Evolutionary conservation across 148 eudicot species (phyloP), one percentile per base, ranked within the genome.

Genomic region (Spergularia bocconei): DNA sequence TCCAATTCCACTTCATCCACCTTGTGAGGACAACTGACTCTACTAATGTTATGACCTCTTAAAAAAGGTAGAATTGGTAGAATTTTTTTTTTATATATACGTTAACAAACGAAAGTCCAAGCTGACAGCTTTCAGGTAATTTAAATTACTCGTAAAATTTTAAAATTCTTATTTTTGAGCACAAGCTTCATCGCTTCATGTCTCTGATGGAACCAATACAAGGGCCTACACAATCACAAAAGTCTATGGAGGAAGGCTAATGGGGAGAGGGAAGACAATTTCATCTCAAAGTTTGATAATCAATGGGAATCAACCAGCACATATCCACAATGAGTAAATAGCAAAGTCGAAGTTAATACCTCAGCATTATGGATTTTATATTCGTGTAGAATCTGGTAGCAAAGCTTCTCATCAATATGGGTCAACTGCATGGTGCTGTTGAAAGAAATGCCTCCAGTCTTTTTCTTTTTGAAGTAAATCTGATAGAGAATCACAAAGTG

Each of bases 311-410:
- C 67, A 63, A 9, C 17, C 15, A 36, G 15, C n/a, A 38, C 53
- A 52, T 38, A 25, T 11, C n/a, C n/a, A 13, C 38, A 54, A 2
- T 25, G 59, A 69, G 21, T 38, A 64, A 21, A 50, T 7, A 71
- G 38, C 48, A 61, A 59, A 79, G 57, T n/a, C 56, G 1, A 21
- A 47, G 58, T 59, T 61, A 20, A 21, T 88, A 96, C 98, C 99
- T 96, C 98, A 11, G 99, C 99, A 79, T 96, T 96, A 84, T 92
- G 98, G 81, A 96, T 96, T 82, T 96, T 96, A 87, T 96, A 96
- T 68, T 96, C 99, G 23, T 92, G 98, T 55, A 96, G 86, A 82
- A 96, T 96, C 82, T 96, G 99, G 80, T 96, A 96, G 88, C 98
- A 96, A 65, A 96, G 93, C 84, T 96, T 96, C 85, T 92, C 99